phyloP scores from a whole-genome alignment of 306 rosid genomes.

The Chamaecrista fasciculata region DNA sequence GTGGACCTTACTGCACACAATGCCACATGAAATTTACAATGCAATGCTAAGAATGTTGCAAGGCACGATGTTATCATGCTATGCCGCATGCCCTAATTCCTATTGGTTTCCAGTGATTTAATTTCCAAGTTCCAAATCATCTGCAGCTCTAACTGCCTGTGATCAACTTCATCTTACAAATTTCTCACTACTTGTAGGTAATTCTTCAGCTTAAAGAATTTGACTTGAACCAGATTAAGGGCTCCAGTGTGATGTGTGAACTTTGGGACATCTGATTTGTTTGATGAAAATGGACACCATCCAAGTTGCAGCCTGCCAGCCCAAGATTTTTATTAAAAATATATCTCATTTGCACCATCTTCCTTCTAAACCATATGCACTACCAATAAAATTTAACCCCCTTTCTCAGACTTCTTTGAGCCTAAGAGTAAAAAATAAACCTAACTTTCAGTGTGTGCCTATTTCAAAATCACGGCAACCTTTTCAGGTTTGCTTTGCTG shows the following conservation, averaged over 20 bases:
- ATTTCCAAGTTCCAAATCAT: constrained; percentile 13
- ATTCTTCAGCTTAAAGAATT: background rate
- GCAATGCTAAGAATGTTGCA: too few species aligned
- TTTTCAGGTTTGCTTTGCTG: constrained; percentile 43
- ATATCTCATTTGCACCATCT: constrained; percentile 20
- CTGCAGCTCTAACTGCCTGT: background rate
- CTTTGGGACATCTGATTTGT: constrained; percentile 26
- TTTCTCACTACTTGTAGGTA: background rate
- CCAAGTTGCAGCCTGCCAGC: constrained; percentile 42
- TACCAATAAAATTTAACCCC: constrained; percentile 9
- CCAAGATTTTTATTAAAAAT: constrained; percentile 35
- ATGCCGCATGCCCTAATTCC: too few species aligned
- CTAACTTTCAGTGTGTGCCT: constrained; percentile 24
- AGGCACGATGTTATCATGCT: too few species aligned
- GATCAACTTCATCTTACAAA: background rate
- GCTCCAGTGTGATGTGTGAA: constrained; percentile 33
- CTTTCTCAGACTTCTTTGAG: background rate
- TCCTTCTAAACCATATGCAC: constrained; percentile 22
- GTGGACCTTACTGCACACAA: too few species aligned
- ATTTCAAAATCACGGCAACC: constrained; percentile 30
- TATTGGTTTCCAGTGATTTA: background rate
- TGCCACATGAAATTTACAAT: too few species aligned
- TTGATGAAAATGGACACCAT: constrained; percentile 42
- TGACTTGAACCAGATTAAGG: constrained; percentile 20
- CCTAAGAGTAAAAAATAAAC: constrained; percentile 11